phyloP scores from a whole-genome alignment of 2,329 filamentous ascomycete genomes.

The Penicillium italicum region DNA sequence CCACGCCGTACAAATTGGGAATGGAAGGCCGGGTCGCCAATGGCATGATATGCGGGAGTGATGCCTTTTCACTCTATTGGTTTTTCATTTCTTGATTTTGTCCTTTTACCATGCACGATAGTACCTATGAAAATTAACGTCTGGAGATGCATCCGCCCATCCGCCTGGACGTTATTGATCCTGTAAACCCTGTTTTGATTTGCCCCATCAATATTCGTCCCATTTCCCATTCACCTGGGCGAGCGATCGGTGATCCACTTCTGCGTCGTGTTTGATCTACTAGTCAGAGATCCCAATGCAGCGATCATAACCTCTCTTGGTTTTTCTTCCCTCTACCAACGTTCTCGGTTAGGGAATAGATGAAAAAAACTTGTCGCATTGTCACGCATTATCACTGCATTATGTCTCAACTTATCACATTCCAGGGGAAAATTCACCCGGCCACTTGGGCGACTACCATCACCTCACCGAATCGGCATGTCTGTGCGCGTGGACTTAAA shows the following conservation, averaged over 20 bases:
- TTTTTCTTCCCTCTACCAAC: not conserved
- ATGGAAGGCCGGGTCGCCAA: not conserved
- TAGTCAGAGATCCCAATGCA: not conserved
- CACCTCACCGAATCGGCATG: slow-evolving; percentile 9
- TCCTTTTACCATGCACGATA: not conserved
- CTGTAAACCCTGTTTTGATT: not conserved
- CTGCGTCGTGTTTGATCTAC: not conserved
- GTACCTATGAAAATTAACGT: not conserved
- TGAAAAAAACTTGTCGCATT: not conserved
- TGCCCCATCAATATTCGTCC: not conserved
- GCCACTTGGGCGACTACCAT: slow-evolving; percentile 2
- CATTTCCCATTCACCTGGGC: not conserved
- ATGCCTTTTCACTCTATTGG: not conserved
- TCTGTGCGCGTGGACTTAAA: slow-evolving; percentile 5
- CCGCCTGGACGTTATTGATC: not conserved
- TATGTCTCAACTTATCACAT: slow-evolving; percentile 4
- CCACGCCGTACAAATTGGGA: slow-evolving; percentile 6
- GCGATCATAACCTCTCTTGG: too few relatives aligned
- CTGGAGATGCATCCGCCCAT: not conserved
- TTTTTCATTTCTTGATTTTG: not conserved
- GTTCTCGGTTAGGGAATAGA: not conserved
- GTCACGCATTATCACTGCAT: not conserved
- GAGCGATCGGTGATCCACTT: not conserved
- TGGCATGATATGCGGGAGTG: not conserved
- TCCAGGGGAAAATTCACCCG: slow-evolving; percentile 1